A percentile compares a stretch with the other conserved stretches of the same genome.
Evolutionary conservation across 1,139 yeast species (phyloP).

Genomic region (Hemisphaericaspora xylanilytica): DNA sequence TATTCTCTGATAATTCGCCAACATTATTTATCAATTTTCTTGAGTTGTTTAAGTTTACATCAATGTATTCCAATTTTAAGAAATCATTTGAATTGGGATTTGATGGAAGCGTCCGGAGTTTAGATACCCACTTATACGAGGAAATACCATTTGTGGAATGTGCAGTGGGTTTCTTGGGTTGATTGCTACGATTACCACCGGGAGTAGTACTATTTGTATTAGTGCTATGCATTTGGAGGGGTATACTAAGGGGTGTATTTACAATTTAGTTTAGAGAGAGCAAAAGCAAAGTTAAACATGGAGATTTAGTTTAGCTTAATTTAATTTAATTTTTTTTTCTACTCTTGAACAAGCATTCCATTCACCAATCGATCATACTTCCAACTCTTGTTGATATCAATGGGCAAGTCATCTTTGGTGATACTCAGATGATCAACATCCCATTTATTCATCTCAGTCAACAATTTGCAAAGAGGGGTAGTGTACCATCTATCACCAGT

Average conservation of each 20-base stretch:
- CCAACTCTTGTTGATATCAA: conserved; percentile 29
- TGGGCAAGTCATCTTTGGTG: conserved; percentile 23
- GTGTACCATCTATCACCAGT: conserved; percentile 56
- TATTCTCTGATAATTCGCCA: conserved; percentile 22
- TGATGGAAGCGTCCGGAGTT: conserved; percentile 41
- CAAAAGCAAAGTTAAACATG: too few species aligned
- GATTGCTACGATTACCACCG: neutral
- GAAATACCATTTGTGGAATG: neutral
- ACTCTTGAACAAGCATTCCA: conserved; percentile 8
- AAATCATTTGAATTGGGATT: conserved; percentile 37
- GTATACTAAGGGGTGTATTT: too few species aligned
- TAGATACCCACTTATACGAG: conserved; percentile 30
- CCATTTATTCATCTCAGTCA: conserved; percentile 33
- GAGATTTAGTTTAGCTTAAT: too few species aligned
- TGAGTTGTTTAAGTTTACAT: conserved; percentile 44
- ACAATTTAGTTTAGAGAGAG: too few species aligned
- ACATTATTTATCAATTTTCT: conserved; percentile 38
- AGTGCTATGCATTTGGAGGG: neutral
- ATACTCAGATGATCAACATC: conserved; percentile 15
- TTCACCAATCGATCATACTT: conserved; percentile 28
- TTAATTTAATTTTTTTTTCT: neutral
- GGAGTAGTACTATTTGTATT: conserved; percentile 1
- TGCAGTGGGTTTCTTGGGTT: neutral
- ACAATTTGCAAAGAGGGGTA: conserved; percentile 34
- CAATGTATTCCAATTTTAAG: conserved; percentile 44